Evolutionary conservation across 2,329 filamentous ascomycete species (phyloP), one percentile per base, ranked within the genome.

Genomic region (Alternaria tenuissima): DNA sequence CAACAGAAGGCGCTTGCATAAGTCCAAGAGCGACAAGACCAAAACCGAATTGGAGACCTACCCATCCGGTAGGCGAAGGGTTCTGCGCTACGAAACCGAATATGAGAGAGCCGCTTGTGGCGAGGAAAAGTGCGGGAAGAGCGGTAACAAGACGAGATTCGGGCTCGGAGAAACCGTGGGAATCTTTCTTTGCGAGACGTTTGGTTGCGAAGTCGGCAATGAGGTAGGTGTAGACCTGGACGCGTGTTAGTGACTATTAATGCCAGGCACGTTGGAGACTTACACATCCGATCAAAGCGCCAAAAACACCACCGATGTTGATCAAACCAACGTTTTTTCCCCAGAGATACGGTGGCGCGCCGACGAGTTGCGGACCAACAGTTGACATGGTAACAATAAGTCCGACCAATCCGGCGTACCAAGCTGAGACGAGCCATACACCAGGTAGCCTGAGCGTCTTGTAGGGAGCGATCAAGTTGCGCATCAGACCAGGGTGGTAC

Each of bases 321-420:
- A 81, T 69, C 8, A 81, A 63, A 0, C 80, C 80, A 14, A 74
- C 76, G 28, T 79, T 67, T 7, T 72, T 65, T 20, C 78, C 79
- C 80, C 79, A 82, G 2, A 80, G 72, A 54, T 81, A 81, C 0
- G 80, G 80, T 12, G 79, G 80, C 7, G 61, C 64, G 6, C 76
- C 69, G 2, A 81, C 69, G 2, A 81, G 52, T 51, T 78, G 74
- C 0, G 79, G 74, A 4, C 70, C 76, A n/a, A 82, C 69, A 3
- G 72, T 76, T 43, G 76, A 74, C 42, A 78, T 74, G 1, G 77
- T 76, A 18, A 82, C 79, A 38, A 81, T 73, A 3, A 76, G 74
- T 16, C 78, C 80, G 7, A 81, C 76, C 1, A 82, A 70, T 1
- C 79, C 80, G 6, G 78, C 78, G 55, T 82, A 81, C 70, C 79